These are phyloP conservation scores for Circinella minor DNA, from an alignment of 371 early-diverging fungal genomes.

Conservation along the genomic window DNA sequence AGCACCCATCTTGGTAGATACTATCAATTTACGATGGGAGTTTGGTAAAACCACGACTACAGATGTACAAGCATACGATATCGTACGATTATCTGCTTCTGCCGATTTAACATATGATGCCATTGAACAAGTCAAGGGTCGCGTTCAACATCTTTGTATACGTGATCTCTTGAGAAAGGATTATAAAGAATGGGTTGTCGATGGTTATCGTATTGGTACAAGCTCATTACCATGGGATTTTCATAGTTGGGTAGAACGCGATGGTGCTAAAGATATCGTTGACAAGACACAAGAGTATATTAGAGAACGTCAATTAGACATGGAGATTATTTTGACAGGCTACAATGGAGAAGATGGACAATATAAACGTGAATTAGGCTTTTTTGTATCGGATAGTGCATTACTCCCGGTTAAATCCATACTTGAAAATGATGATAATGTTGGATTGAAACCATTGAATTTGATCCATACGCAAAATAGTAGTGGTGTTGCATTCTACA, in stretches of 20 bases:
- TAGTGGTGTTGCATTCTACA: slow-evolving; percentile 37
- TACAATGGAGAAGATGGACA: slow-evolving; percentile 38
- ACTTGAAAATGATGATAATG: slow-evolving; percentile 31
- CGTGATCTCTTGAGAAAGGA: slow-evolving; percentile 75
- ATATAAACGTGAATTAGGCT: slow-evolving; percentile 68
- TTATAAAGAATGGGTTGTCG: slow-evolving; percentile 71
- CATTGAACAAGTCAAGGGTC: slow-evolving; percentile 62
- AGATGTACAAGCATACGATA: slow-evolving; percentile 54
- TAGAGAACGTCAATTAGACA: slow-evolving; percentile 50
- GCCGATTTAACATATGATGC: slow-evolving; percentile 26
- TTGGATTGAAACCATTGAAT: slow-evolving; percentile 12
- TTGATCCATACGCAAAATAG: slow-evolving; percentile 6
- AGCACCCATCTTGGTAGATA: slow-evolving; percentile 76
- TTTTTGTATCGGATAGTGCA: slow-evolving; percentile 40
- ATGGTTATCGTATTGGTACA: slow-evolving; percentile 62
- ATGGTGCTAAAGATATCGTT: slow-evolving; percentile 24
- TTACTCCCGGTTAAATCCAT: slow-evolving; percentile 21
- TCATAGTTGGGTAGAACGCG: slow-evolving; percentile 55
- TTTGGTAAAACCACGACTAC: slow-evolving; percentile 55
- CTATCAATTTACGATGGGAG: slow-evolving; percentile 61
- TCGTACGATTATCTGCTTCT: slow-evolving; percentile 19
- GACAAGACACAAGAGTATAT: slow-evolving; percentile 38
- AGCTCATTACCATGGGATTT: slow-evolving; percentile 65
- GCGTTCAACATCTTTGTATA: slow-evolving; percentile 52
- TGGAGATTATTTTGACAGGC: slow-evolving; percentile 66